Base-by-base conservation (phyloP, 176 grass and related monocot genomes). In the Paspalum notatum region DNA sequence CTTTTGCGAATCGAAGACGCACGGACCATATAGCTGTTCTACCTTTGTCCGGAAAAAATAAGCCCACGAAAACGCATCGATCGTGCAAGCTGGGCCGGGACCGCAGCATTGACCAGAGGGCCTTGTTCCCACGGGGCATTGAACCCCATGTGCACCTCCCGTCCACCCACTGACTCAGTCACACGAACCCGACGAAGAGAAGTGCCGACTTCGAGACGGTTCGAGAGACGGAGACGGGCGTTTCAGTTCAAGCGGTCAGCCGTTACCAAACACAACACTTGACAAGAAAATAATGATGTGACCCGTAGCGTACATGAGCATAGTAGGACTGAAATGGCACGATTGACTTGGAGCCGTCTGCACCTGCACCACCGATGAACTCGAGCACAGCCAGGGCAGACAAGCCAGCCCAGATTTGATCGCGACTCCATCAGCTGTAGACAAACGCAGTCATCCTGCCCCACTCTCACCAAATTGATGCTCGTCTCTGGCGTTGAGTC, bases 391-490 rank as follows among this genome's bases (percentile, higher is more conserved):
- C 0, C 20, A 5, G 1, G 16, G 38, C 27, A 45, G 10, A 55
- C 72, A 79, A 42, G 18, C 76, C 46, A 66, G 75, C 75, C 75
- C 75, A 63, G 67, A 63, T 37, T 51, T 43, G 77, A 79, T 79
- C 48, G 48, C 32, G 62, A 79, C 77, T 67, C 50, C 6, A 12
- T 57, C 27, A 6, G 7, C 27, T 11, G 27, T 51, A 11, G 75
- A 65, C 60, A 3, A n/a, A 64, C 9, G 6, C 46, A 21, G 45
- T 9, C 61, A 51, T 2, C 25, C 21, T 14, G 54, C 52, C 16
- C 17, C 17, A 7, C 27, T 22, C 59, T 44, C 44, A 48, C 67
- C 60, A 22, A 66, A 49, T 66, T 10, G n/a, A n/a, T n/a, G n/a
- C n/a, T n/a, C n/a, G n/a, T n/a, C n/a, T n/a, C n/a, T n/a, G n/a